These are phyloP conservation scores for Biscogniauxia marginata DNA, from an alignment of 2,329 filamentous ascomycete genomes.

Conservation along the genomic window DNA sequence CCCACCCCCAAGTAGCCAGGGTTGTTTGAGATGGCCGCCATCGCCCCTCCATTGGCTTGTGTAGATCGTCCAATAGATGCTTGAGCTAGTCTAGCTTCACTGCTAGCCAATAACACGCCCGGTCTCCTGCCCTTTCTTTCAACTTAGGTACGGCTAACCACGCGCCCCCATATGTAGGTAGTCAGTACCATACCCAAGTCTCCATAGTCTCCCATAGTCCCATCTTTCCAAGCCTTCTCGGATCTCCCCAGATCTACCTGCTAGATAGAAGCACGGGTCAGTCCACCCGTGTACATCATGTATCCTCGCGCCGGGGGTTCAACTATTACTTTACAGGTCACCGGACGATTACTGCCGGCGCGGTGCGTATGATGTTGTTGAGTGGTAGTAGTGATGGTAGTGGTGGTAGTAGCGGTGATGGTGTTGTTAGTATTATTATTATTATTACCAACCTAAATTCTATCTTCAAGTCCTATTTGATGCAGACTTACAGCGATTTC, in stretches of 20 bases:
- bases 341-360: background rate
- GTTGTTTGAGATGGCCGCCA: constrained; percentile 17
- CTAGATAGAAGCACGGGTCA: background rate
- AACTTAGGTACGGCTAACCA: constrained; percentile 20
- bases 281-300: background rate
- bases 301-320: background rate
- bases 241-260: background rate
- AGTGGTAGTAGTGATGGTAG: background rate
- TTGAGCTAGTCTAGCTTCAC: constrained; percentile 14
- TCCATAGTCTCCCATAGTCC: background rate
- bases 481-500: background rate
- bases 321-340: background rate
- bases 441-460: background rate
- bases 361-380: background rate
- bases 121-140: constrained; percentile 16
- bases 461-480: background rate
- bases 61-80: constrained; percentile 25
- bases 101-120: constrained; percentile 21
- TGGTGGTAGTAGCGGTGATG: background rate
- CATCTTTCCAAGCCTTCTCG: background rate
- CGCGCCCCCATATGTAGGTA: constrained; percentile 15
- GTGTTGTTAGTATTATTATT: background rate
- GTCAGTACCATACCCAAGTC: constrained; percentile 6
- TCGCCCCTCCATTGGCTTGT: constrained; percentile 13
- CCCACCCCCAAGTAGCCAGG: constrained; percentile 11